phyloP scores from a whole-genome alignment of 2,329 filamentous ascomycete species.

The Chrysosphaeria jannelii region DNA sequence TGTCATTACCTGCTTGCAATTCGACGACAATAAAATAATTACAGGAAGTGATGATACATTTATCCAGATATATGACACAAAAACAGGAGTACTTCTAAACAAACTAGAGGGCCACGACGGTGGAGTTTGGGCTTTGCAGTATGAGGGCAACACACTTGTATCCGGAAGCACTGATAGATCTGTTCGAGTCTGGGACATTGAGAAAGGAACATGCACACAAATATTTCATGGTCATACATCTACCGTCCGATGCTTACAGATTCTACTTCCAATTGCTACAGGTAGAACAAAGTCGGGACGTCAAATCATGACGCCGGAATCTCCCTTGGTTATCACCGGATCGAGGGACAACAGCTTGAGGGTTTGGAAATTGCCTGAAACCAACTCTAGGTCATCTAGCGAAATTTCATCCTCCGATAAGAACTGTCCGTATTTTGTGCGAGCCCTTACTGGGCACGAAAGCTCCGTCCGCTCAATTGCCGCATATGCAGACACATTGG shows the following conservation, averaged over 20 bases:
- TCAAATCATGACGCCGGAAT: conserved; percentile 67
- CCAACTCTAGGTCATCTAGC: too few relatives aligned
- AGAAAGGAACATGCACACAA: conserved; percentile 72
- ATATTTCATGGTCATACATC: conserved; percentile 95
- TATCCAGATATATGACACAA: conserved; percentile 94
- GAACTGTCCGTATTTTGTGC: conserved; percentile 85
- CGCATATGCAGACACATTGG: conserved; percentile 78
- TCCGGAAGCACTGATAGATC: conserved; percentile 90
- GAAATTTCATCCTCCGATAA: conserved; percentile 38
- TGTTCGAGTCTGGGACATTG: conserved; percentile 98
- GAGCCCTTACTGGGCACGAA: conserved; percentile 56
- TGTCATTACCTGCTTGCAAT: conserved; percentile 92
- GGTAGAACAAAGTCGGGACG: conserved; percentile 38
- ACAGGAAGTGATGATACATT: conserved; percentile 93
- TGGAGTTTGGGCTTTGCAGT: conserved; percentile 91
- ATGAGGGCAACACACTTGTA: conserved; percentile 79
- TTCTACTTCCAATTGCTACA: conserved; percentile 60
- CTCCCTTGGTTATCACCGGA: conserved; percentile 88
- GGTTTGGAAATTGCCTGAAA: conserved; percentile 76
- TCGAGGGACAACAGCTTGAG: conserved; percentile 81
- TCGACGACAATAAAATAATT: conserved; percentile 91
- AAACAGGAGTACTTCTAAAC: conserved; percentile 59
- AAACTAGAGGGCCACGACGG: conserved; percentile 83
- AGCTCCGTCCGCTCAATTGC: conserved; percentile 93
- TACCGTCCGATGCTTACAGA: conserved; percentile 84